These are phyloP conservation scores for Suillus weaverae DNA, from an alignment of 768 basidiomycete species.

Conservation along the genomic window DNA sequence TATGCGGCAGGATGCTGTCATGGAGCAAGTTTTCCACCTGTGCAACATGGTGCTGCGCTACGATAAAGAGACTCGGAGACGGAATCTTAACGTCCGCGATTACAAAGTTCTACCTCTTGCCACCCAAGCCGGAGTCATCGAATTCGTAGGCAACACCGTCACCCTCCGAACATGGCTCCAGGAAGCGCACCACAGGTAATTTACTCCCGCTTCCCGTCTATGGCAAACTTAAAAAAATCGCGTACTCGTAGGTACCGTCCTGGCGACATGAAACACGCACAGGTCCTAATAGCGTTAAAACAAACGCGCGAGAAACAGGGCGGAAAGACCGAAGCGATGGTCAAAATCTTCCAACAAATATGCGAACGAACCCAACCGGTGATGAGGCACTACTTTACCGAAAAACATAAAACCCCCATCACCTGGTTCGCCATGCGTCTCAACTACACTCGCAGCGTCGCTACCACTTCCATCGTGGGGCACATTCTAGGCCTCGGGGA, in stretches of 20 bases:
- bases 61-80: conserved; percentile 75
- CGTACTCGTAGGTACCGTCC: conserved; percentile 59
- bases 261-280: conserved; percentile 43
- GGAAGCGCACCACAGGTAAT: conserved; percentile 60
- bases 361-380: conserved; percentile 69
- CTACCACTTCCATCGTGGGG: conserved; percentile 92
- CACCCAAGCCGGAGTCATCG: conserved; percentile 77
- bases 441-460: conserved; percentile 88
- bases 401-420: conserved; percentile 83
- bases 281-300: conserved; percentile 32
- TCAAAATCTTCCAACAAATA: conserved; percentile 37
- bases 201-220: conserved; percentile 17
- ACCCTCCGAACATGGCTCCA: conserved; percentile 65
- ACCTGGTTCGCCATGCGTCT: conserved; percentile 91
- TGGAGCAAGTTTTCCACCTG: conserved; percentile 96
- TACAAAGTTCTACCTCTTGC: conserved; percentile 91
- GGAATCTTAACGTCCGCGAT: conserved; percentile 71
- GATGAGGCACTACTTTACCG: conserved; percentile 93
- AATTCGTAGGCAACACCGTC: conserved; percentile 83
- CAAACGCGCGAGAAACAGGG: conserved; percentile 34
- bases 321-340: conserved; percentile 31
- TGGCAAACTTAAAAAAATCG: conserved; percentile 4
- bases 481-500: conserved; percentile 92
- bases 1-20: conserved; percentile 94
- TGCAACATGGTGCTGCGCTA: conserved; percentile 74